Percentiles rank a stretch among this genome's conserved stretches.
These are phyloP conservation scores for Gynostemma pentaphyllum DNA, from an alignment of 306 rosid genomes.

Conservation along the genomic window DNA sequence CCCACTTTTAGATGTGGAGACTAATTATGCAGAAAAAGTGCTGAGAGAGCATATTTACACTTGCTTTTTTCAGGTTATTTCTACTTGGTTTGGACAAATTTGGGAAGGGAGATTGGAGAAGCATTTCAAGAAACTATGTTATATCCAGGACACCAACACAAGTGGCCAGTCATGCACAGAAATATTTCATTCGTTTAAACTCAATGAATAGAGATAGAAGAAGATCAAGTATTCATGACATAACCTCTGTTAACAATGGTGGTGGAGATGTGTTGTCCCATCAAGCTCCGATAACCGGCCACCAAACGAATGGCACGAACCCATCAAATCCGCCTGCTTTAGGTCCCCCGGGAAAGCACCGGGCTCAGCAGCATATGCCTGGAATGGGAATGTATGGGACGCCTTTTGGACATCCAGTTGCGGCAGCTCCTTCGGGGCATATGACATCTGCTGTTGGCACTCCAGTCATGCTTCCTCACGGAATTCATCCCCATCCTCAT, in stretches of 20 bases:
- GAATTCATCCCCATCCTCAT: conserved; percentile 45
- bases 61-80: conserved; percentile 48
- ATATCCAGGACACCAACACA: conserved; percentile 96
- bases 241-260: conserved; percentile 75
- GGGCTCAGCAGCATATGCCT: conserved; percentile 51
- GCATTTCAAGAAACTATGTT: conserved; percentile 93
- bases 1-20: neutral
- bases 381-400: conserved; percentile 88
- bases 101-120: conserved; percentile 99
- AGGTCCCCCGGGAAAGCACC: conserved; percentile 54
- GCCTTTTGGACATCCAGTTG: conserved; percentile 75
- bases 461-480: conserved; percentile 87
- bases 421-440: conserved; percentile 73
- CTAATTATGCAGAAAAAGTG: neutral
- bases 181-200: conserved; percentile 85
- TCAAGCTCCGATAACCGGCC: conserved; percentile 84
- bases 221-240: conserved; percentile 93
- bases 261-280: conserved; percentile 31
- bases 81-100: conserved; percentile 92
- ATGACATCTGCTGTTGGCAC: conserved; percentile 91
- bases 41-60: neutral
- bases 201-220: conserved; percentile 95
- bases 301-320: conserved; percentile 33
- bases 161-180: conserved; percentile 98
- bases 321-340: conserved; percentile 34